Conservation (phyloP, 768 basidiomycete species). For the Xerocomellus dryophilus region DNA sequence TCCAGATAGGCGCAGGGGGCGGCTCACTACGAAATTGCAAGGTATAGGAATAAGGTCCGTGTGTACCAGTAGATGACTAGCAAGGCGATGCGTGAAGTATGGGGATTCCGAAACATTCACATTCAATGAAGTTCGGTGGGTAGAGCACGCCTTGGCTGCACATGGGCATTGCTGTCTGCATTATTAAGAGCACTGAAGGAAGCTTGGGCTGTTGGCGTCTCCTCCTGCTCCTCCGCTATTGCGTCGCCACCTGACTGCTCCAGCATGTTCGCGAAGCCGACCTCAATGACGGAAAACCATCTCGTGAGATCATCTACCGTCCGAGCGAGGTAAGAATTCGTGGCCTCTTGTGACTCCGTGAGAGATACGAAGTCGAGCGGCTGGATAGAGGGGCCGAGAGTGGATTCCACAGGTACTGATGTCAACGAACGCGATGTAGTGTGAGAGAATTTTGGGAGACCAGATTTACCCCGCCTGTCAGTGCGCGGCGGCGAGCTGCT, state of each 20-base stretch:
- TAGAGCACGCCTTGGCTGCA: slow-evolving; percentile 10
- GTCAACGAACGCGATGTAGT: slow-evolving; percentile 34
- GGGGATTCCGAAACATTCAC: background rate
- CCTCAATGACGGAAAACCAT: slow-evolving; percentile 75
- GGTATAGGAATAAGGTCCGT: slow-evolving; percentile 8
- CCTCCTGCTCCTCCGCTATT: slow-evolving; percentile 67
- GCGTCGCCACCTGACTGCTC: slow-evolving; percentile 49
- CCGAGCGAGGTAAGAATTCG: slow-evolving; percentile 65
- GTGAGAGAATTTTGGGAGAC: slow-evolving; percentile 28
- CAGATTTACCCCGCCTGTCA: slow-evolving; percentile 21
- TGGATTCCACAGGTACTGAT: slow-evolving; percentile 29
- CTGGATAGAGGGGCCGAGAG: slow-evolving; percentile 47
- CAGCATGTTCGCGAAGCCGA: slow-evolving; percentile 65
- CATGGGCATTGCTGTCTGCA: slow-evolving; percentile 7
- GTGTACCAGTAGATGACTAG: slow-evolving; percentile 19
- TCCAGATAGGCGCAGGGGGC: slow-evolving; percentile 9
- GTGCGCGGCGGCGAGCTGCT: slow-evolving; percentile 28
- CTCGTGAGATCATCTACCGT: slow-evolving; percentile 72
- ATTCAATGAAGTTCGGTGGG: slow-evolving; percentile 22
- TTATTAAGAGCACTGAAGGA: slow-evolving; percentile 7
- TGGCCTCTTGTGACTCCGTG: slow-evolving; percentile 52
- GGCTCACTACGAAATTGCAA: slow-evolving; percentile 14
- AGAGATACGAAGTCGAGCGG: slow-evolving; percentile 68
- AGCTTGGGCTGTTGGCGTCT: slow-evolving; percentile 27
- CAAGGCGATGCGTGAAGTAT: slow-evolving; percentile 9